Evolutionary conservation across 192 early-diverging fungal genomes (phyloP).

Genomic region (Backusella circina): DNA sequence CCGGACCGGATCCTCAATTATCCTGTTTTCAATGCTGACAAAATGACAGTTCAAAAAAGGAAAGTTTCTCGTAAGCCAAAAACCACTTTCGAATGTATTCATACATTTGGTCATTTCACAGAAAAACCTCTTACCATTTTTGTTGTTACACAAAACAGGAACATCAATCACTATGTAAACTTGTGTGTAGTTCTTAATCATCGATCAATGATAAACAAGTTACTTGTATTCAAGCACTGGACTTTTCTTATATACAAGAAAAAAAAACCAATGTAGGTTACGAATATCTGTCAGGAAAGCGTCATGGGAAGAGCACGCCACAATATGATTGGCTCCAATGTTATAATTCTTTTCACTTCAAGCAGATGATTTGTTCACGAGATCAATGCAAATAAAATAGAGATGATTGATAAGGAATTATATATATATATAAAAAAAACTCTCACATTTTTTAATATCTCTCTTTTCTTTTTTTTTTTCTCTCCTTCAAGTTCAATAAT

Average conservation of each 20-base stretch:
- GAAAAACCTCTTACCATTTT: background rate
- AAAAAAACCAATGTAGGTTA: background rate
- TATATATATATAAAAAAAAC: background rate
- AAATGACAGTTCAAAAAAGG: background rate
- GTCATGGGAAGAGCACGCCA: background rate
- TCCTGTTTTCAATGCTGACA: background rate
- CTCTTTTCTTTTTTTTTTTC: background rate
- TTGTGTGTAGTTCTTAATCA: background rate
- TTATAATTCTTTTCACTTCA: background rate
- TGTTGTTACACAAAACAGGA: background rate
- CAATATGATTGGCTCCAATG: background rate
- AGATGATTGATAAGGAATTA: background rate
- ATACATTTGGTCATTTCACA: too few relatives aligned
- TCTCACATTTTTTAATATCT: background rate
- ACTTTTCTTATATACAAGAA: too few relatives aligned
- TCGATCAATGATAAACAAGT: too few relatives aligned
- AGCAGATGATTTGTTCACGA: constrained; percentile 1
- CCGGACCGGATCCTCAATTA: too few relatives aligned
- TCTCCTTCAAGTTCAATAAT: background rate
- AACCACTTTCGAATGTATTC: background rate
- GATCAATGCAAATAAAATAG: background rate
- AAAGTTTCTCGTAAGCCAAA: background rate
- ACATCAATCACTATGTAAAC: background rate
- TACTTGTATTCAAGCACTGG: too few relatives aligned
- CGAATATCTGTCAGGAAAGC: background rate